Evolutionary conservation across 2,329 filamentous ascomycete genomes (phyloP).

Genomic region (Tolypocladium album): DNA sequence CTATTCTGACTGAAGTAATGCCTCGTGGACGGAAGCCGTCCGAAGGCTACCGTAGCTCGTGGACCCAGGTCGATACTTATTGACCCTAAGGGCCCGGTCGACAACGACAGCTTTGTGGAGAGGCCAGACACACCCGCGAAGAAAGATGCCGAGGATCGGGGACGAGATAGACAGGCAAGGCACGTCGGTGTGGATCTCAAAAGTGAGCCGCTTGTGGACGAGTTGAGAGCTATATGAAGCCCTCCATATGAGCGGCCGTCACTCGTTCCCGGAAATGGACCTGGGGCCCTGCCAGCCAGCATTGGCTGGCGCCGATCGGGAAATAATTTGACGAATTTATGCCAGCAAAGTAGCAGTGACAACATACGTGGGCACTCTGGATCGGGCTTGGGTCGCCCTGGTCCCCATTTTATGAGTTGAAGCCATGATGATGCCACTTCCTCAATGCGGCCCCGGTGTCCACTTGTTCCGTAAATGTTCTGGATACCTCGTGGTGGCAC

Average conservation of each 20-base stretch:
- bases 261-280: neutral
- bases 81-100: neutral
- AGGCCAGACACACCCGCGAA: neutral
- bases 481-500: neutral
- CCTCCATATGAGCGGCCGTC: neutral
- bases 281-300: neutral
- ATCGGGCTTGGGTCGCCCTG: neutral
- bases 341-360: neutral
- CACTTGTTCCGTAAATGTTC: conserved; percentile 1
- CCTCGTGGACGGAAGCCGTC: neutral
- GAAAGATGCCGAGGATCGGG: neutral
- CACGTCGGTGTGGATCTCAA: neutral
- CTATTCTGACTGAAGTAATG: neutral
- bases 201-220: neutral
- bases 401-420: neutral
- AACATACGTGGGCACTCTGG: neutral
- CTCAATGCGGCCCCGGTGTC: neutral
- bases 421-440: conserved; percentile 2
- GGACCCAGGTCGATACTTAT: conserved; percentile 8
- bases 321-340: conserved; percentile 6
- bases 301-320: conserved; percentile 2
- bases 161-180: neutral
- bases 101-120: neutral
- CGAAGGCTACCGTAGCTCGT: conserved; percentile 1
- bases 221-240: neutral